A percentile compares a stretch with the other conserved stretches of the same genome.
Conservation (phyloP, 495 filamentous ascomycete species). For the Aspergillus taichungensis region DNA sequence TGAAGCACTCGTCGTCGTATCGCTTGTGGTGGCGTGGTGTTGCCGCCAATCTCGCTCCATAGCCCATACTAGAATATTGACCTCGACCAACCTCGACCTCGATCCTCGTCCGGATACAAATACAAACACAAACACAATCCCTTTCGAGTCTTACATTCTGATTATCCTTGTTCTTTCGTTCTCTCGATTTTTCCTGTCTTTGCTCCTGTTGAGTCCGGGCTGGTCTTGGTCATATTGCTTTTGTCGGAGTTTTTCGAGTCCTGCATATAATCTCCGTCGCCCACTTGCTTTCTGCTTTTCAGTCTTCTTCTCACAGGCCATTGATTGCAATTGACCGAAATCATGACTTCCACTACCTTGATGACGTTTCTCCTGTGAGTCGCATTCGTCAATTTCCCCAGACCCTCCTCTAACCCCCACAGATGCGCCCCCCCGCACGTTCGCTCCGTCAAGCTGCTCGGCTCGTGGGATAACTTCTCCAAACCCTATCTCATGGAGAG, state of each 20-base stretch:
- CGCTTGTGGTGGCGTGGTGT: no score
- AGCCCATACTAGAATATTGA: no score
- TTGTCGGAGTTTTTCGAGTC: no score
- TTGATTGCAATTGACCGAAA: conserved; percentile 1
- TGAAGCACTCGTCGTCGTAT: conserved; percentile 10
- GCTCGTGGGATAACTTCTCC: conserved; percentile 90
- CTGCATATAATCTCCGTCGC: no score
- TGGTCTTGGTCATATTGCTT: not conserved
- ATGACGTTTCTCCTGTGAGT: conserved; percentile 70
- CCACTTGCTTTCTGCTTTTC: conserved; percentile 1
- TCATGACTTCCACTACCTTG: conserved; percentile 64
- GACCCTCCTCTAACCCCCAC: conserved; percentile 4
- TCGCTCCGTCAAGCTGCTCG: conserved; percentile 67
- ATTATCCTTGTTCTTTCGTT: not conserved
- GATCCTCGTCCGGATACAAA: no score
- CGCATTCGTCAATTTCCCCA: not conserved
- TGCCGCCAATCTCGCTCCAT: no score
- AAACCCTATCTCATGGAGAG: conserved; percentile 68
- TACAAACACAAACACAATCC: no score
- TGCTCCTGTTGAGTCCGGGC: conserved; percentile 6
- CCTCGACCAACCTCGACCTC: no score
- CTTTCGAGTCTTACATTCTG: no score
- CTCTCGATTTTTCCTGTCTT: not conserved
- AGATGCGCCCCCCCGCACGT: conserved; percentile 60
- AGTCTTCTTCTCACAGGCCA: no score